phyloP scores from a whole-genome alignment of 2,329 filamentous ascomycete genomes.

The Fusarium begoniae region DNA sequence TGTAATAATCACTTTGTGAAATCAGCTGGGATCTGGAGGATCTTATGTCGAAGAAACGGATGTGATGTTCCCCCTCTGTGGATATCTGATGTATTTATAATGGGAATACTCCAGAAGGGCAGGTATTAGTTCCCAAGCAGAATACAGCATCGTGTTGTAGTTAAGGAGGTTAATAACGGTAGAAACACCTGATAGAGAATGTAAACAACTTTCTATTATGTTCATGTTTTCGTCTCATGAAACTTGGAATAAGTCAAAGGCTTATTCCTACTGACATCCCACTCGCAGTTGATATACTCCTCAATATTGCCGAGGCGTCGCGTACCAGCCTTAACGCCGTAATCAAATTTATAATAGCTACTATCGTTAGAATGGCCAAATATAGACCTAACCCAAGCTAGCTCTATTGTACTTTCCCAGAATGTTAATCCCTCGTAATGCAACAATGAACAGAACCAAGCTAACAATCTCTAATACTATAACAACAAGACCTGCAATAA shows the following conservation, averaged over 20 bases:
- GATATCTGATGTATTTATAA: too few species aligned
- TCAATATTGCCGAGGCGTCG: not conserved
- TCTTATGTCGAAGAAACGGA: too few species aligned
- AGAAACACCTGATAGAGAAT: not conserved
- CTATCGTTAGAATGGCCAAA: accelerated
- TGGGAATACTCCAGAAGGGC: too few species aligned
- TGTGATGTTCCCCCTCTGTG: too few species aligned
- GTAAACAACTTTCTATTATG: not conserved
- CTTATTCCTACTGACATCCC: not conserved
- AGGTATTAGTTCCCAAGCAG: too few species aligned
- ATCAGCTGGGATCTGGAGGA: too few species aligned
- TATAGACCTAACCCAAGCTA: not conserved
- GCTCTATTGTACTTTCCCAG: constrained; percentile 9
- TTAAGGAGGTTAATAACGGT: not conserved
- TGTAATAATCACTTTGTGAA: too few species aligned
- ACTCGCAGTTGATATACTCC: not conserved
- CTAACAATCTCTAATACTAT: not conserved
- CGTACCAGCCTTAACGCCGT: not conserved
- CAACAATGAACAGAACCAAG: not conserved
- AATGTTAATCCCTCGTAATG: not conserved
- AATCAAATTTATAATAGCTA: accelerated
- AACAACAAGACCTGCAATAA: not conserved
- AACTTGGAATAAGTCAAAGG: accelerated
- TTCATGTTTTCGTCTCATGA: too few species aligned
- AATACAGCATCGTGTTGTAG: not conserved